A percentile compares a stretch with the other conserved stretches of the same genome.
phyloP scores from a whole-genome alignment of 2,329 filamentous ascomycete species.

The Lecanicillium sp. region DNA sequence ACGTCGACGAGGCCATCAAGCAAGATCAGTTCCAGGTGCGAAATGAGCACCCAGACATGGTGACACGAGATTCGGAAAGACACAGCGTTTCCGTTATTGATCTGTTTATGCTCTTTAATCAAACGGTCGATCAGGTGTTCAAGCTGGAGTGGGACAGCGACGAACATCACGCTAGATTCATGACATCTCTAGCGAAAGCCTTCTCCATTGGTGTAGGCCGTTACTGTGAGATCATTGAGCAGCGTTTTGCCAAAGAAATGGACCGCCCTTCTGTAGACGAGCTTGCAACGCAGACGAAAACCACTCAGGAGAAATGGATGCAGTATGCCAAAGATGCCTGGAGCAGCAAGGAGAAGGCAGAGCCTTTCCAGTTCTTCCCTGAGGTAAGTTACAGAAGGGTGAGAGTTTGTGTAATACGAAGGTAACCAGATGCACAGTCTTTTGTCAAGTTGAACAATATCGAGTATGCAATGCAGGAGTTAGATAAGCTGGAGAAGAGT shows the following conservation, averaged over 20 bases:
- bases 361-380: constrained; percentile 93
- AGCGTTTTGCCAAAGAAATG: constrained; percentile 84
- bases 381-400: constrained; percentile 61
- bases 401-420: neutral
- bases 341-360: constrained; percentile 83
- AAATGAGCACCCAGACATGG: constrained; percentile 51
- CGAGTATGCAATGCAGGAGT: constrained; percentile 84
- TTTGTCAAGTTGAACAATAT: constrained; percentile 98
- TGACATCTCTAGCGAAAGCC: constrained; percentile 83
- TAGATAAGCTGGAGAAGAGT: constrained; percentile 81
- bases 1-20: constrained; percentile 85
- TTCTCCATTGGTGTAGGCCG: constrained; percentile 74
- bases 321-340: constrained; percentile 90
- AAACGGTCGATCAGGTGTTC: constrained; percentile 80
- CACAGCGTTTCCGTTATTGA: constrained; percentile 93
- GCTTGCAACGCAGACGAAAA: constrained; percentile 66
- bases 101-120: constrained; percentile 87
- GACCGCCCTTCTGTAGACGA: constrained; percentile 84
- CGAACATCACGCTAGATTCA: constrained; percentile 89
- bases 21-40: constrained; percentile 80
- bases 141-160: constrained; percentile 89
- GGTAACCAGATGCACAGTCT: constrained; percentile 49
- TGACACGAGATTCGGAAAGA: constrained; percentile 68
- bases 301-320: constrained; percentile 86
- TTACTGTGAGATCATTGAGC: constrained; percentile 88